These are phyloP conservation scores for Shiraia bambusicola DNA, from an alignment of 2,329 filamentous ascomycete genomes.

Conservation along the genomic window DNA sequence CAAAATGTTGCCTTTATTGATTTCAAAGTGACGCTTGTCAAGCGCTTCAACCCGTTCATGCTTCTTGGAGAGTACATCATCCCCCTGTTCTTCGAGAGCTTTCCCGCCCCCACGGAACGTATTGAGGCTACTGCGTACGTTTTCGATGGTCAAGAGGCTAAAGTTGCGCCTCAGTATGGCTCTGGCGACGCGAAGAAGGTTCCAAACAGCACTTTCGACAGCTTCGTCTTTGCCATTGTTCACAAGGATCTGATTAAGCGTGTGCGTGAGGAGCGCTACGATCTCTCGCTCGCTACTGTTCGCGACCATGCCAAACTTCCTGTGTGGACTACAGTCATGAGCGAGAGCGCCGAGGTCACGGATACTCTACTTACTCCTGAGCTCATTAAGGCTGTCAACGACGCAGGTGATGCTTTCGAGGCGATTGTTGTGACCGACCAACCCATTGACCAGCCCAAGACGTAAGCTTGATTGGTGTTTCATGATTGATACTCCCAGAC, in stretches of 20 bases:
- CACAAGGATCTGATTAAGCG: conserved; percentile 93
- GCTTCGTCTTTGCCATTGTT: conserved; percentile 92
- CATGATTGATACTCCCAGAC: not conserved
- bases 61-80: conserved; percentile 67
- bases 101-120: conserved; percentile 68
- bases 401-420: conserved; percentile 74
- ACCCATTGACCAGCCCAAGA: conserved; percentile 80
- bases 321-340: conserved; percentile 90
- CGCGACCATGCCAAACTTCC: conserved; percentile 92
- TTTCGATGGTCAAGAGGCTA: conserved; percentile 88
- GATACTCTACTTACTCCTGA: conserved; percentile 85
- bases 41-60: conserved; percentile 80
- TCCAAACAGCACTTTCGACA: conserved; percentile 70
- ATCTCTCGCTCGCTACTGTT: conserved; percentile 87
- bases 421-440: conserved; percentile 89
- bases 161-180: conserved; percentile 68
- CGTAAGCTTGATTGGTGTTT: conserved; percentile 56
- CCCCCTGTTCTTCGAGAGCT: conserved; percentile 78
- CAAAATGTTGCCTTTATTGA: conserved; percentile 93
- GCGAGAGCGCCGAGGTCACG: conserved; percentile 92
- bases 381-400: conserved; percentile 73
- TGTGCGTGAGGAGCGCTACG: conserved; percentile 89
- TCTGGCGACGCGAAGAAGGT: conserved; percentile 64
- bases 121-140: conserved; percentile 78
- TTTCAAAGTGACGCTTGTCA: conserved; percentile 75